phyloP scores from a whole-genome alignment of 495 filamentous ascomycete species.

The Aspergillus funiculosus region DNA sequence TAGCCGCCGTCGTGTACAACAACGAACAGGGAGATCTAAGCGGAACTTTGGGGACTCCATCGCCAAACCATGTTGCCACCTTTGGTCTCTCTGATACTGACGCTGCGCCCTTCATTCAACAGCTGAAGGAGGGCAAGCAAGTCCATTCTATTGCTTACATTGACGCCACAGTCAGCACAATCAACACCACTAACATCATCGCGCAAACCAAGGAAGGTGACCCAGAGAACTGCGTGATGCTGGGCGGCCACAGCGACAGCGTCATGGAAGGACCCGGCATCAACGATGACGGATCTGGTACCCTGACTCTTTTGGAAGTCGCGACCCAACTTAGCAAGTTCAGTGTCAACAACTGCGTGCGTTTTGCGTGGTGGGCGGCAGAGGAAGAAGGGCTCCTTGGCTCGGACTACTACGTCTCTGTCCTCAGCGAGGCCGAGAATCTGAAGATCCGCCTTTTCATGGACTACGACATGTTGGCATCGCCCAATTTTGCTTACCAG shows the following conservation, averaged over 20 bases:
- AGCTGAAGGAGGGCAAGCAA: conserved; percentile 41
- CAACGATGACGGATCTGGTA: conserved; percentile 63
- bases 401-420: conserved; percentile 51
- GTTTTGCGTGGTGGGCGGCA: conserved; percentile 63
- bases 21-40: conserved; percentile 41
- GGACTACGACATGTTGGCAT: conserved; percentile 72
- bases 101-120: conserved; percentile 42
- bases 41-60: conserved; percentile 50
- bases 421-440: conserved; percentile 43
- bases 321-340: conserved; percentile 54
- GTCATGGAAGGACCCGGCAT: conserved; percentile 55
- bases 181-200: conserved; percentile 55
- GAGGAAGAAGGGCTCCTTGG: conserved; percentile 61
- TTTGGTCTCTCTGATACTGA: conserved; percentile 50
- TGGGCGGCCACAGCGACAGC: conserved; percentile 64
- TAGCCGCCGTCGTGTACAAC: conserved; percentile 59
- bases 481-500: conserved; percentile 59
- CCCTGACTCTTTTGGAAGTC: conserved; percentile 56
- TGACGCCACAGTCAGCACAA: conserved; percentile 40
- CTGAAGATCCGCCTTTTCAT: conserved; percentile 59
- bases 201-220: conserved; percentile 58
- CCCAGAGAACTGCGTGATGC: conserved; percentile 53
- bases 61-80: conserved; percentile 49
- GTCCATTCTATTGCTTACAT: conserved; percentile 52
- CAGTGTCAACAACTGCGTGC: conserved; percentile 57